Conservation (phyloP, 306 rosid species). For the Citrullus mucosospermus region DNA sequence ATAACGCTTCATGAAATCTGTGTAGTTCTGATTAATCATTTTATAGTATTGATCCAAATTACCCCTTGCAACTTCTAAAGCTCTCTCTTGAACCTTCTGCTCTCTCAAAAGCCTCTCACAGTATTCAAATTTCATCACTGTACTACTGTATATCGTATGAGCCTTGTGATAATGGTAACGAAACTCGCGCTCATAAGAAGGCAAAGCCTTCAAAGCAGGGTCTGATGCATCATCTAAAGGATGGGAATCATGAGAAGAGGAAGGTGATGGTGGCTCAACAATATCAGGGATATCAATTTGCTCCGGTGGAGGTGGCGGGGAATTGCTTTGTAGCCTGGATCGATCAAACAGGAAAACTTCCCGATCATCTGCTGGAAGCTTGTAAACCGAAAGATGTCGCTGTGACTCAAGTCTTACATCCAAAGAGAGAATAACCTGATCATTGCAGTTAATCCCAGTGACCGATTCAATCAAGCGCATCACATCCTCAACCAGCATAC, state of each 20-base stretch:
- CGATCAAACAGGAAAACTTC: conserved; percentile 81
- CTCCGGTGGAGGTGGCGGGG: conserved; percentile 49
- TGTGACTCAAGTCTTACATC: conserved; percentile 72
- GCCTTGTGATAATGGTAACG: conserved; percentile 70
- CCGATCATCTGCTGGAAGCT: conserved; percentile 66
- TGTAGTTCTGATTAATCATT: conserved; percentile 61
- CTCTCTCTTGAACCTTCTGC: conserved; percentile 89
- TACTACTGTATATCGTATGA: conserved; percentile 37
- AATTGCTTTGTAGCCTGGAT: conserved; percentile 50
- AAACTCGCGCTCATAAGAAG: conserved; percentile 83
- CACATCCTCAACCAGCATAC: conserved; percentile 55
- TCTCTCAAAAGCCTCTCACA: conserved; percentile 75
- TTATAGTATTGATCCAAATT: conserved; percentile 74
- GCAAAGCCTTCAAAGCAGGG: conserved; percentile 93
- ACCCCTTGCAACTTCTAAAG: conserved; percentile 75
- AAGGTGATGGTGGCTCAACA: conserved; percentile 48
- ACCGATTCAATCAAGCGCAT: conserved; percentile 53
- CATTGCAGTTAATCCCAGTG: conserved; percentile 35
- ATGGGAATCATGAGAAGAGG: conserved; percentile 56
- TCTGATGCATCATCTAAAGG: conserved; percentile 84
- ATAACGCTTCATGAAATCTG: conserved; percentile 80
- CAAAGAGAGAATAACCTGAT: conserved; percentile 81
- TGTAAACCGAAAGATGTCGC: conserved; percentile 52
- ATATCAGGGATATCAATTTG: conserved; percentile 32
- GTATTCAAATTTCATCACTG: conserved; percentile 40